Base-by-base conservation (phyloP, 2,329 filamentous ascomycete genomes). In the Cadophora sp. region DNA sequence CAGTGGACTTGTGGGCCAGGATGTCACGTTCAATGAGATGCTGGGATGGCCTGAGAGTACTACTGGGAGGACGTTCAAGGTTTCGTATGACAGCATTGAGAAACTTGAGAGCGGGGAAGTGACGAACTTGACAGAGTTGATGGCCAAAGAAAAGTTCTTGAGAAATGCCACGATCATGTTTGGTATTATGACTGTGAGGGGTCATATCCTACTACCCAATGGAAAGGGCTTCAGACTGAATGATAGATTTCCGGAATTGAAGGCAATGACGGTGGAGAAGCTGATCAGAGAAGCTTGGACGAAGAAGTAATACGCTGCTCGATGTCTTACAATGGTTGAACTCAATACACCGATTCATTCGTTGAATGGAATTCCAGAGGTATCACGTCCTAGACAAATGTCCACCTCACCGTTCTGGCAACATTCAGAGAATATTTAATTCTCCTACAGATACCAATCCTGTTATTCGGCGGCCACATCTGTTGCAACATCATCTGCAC, bases 1-100 rank as follows among this genome's bases (percentile, higher is more conserved):
- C 16, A 31, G 51, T 22, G 51, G 51, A 3, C 34, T 55, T n/a
- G 51, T 22, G 16, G 51, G 51, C 19, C 27, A 55, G 19, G 51
- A 55, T 55, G 27, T 55, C 14, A 55, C 51, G 14, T 55, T 55
- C 24, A 55, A 55, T 55, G 27, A 55, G 51, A 55, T 55, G 11
- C n/a, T 55, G 19, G 7, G 14, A 2, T 55, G 51, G 51, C 27
- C 51, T 29, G 51, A 34, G 51, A n/a, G 8, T 7, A 27, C 29
- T 5, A 55, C 51, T 4, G 27, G 51, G 4, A 55, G 51, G 27
- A 55, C n/a, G 16, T 55, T 55, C 19, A 55, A 31, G 51, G 51
- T 55, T 29, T 31, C 51, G 14, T 55, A 55, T 55, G 51, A 34
- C 29, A 27, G 51, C 19, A 55, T 55, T 34, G 51, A 56, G 51